phyloP scores from a whole-genome alignment of 345 rosid species.

The Cardiospermum halicacabum region DNA sequence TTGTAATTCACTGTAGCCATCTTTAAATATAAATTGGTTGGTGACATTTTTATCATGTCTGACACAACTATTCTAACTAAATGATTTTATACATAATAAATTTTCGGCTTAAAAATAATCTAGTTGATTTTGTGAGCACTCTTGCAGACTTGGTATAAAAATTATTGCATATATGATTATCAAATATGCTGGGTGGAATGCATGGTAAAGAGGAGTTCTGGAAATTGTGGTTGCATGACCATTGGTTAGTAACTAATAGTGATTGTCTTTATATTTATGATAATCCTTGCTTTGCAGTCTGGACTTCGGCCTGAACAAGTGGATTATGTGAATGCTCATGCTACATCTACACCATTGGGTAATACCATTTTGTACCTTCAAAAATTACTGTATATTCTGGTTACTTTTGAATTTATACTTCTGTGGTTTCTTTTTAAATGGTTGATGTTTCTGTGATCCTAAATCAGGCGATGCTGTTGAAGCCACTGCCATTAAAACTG shows the following conservation, averaged over 20 bases:
- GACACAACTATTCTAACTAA: background rate
- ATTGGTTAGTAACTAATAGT: background rate
- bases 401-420: slow-evolving; percentile 6
- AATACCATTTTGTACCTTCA: slow-evolving; percentile 21
- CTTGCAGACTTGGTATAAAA: background rate
- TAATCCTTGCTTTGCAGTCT: slow-evolving; percentile 46
- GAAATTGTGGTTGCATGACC: background rate
- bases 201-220: background rate
- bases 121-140: background rate
- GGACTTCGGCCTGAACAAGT: slow-evolving; percentile 73
- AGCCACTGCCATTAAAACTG: slow-evolving; percentile 69
- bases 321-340: slow-evolving; percentile 91
- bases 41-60: background rate
- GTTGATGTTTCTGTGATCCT: slow-evolving; percentile 6
- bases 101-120: background rate
- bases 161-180: background rate
- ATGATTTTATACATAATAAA: background rate
- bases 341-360: slow-evolving; percentile 94
- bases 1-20: too few species aligned
- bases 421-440: background rate
- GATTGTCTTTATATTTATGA: slow-evolving; percentile 15
- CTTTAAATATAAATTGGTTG: slow-evolving; percentile 4
- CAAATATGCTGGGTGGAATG: background rate
- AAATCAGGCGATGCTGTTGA: slow-evolving; percentile 78
- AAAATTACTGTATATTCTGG: slow-evolving; percentile 8